A percentile compares a stretch with the other conserved stretches of the same genome.
phyloP scores from a whole-genome alignment of 1,284 basidiomycete genomes.

The Cryptococcus sp. region DNA sequence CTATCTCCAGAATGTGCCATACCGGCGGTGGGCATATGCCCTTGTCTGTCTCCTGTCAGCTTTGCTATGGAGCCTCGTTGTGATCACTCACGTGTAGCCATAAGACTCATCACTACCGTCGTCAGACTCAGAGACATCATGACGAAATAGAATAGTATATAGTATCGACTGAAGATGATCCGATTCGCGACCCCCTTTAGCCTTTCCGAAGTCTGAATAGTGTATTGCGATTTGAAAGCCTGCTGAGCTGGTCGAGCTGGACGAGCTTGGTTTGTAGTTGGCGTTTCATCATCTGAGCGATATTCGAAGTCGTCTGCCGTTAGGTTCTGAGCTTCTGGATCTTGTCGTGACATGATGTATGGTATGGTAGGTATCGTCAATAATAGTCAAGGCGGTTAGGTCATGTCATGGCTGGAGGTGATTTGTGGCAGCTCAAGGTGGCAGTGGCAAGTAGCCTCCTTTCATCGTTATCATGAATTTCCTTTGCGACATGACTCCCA shows the following conservation, averaged over 20 bases:
- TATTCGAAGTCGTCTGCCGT: constrained; percentile 22
- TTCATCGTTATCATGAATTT: background rate
- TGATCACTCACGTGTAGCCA: constrained; percentile 40
- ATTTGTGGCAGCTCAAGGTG: background rate
- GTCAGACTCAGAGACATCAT: constrained; percentile 88
- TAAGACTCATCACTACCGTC: constrained; percentile 79
- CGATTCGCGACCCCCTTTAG: constrained; percentile 47
- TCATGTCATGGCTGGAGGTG: background rate
- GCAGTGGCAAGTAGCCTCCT: background rate
- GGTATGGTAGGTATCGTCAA: background rate
- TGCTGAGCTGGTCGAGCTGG: constrained; percentile 1
- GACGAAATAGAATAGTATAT: constrained; percentile 67
- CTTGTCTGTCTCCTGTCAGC: constrained; percentile 15
- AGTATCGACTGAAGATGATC: constrained; percentile 46
- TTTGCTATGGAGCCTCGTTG: background rate
- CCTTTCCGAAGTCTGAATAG: constrained; percentile 40
- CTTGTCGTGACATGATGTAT: background rate
- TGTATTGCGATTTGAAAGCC: constrained; percentile 39
- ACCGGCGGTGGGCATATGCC: constrained; percentile 50
- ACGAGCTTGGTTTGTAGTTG: constrained; percentile 5
- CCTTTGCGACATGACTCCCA: background rate
- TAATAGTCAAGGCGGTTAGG: too few relatives aligned
- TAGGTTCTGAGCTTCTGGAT: constrained; percentile 2
- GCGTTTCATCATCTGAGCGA: constrained; percentile 10
- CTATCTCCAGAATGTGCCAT: constrained; percentile 85